Evolutionary conservation across 2,329 filamentous ascomycete genomes (phyloP), one percentile per base, ranked within the genome.

Genomic region (Paracorniculantispora psalliotae): DNA sequence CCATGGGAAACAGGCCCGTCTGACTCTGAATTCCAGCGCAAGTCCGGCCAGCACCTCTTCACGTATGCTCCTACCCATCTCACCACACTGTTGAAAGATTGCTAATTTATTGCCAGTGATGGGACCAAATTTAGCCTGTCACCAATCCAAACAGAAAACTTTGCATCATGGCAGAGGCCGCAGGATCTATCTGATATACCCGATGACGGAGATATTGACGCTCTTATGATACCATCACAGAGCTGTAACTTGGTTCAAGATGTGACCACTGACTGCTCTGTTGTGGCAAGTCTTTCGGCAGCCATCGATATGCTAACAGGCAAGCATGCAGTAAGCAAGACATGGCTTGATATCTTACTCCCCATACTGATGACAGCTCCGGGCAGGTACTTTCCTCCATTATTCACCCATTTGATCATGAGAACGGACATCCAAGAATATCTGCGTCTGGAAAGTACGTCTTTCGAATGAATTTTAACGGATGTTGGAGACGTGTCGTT

Each of bases 401-500:
- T 30, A 81, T 97, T 62, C 89, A 89, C 68, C 94, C 94, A 0
- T 91, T 86, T 67, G 83, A 94, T 65, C 73, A 81, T 41, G 69
- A 77, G 3, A 77, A 77, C 9, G 75, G 78, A 12, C 75, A 76
- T 6, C 90, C 92, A 0, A 73, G 74, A 21, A 70, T 88, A 2
- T 96, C 93, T 1, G 74, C 80, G 4, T 96, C 88, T 61, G 93
- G 94, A 19, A 96, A 92, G 73, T 99, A 99, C 67, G 79, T 97
- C 13, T 86, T 96, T 57, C 87, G 89, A n/a, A 84, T 99, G 67
- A 89, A 96, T 69, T 97, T 99, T 76, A 99, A 99, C 67, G 94
- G 94, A 17, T 94, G 91, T 68, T 92, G 88, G 71, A 86, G 94
- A 51, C 88, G 87, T 66, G 92, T 99, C 1, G 79, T 89, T 19